Evolutionary conservation across 2,329 filamentous ascomycete species (phyloP).

Genomic region (Colletotrichum camelliae): DNA sequence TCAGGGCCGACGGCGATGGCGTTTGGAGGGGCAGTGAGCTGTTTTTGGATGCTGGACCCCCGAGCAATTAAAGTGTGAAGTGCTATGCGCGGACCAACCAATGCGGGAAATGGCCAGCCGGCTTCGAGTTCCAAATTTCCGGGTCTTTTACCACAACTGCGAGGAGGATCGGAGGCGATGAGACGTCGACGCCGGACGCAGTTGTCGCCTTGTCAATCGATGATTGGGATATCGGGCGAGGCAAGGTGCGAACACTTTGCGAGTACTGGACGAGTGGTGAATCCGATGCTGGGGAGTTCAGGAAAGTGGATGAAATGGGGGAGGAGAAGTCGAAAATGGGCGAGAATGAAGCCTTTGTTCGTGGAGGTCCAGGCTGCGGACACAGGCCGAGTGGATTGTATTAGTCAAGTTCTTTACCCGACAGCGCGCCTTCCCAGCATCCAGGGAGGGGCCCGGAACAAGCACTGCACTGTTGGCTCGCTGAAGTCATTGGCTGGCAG

Average conservation of each 20-base stretch:
- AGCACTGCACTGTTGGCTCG: conserved; percentile 3
- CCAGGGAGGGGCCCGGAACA: neutral
- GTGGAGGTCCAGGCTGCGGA: conserved; percentile 8
- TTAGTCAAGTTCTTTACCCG: conserved; percentile 23
- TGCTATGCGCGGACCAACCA: neutral
- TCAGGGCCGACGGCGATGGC: conserved; percentile 2
- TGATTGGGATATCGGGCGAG: neutral
- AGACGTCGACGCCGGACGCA: neutral
- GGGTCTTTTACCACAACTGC: neutral
- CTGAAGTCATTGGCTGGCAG: conserved; percentile 2
- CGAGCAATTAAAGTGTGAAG: neutral
- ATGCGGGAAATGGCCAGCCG: neutral
- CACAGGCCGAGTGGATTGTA: conserved; percentile 18
- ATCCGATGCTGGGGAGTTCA: conserved; percentile 2
- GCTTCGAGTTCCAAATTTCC: neutral
- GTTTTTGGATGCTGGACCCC: neutral
- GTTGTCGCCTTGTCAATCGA: neutral
- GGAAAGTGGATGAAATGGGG: conserved; percentile 20
- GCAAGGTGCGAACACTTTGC: neutral
- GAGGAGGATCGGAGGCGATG: neutral
- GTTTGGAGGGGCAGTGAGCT: conserved; percentile 10
- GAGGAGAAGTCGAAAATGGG: conserved; percentile 20
- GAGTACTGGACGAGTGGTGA: neutral
- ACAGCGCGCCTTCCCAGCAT: conserved; percentile 13
- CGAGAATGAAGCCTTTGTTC: conserved; percentile 22